Percentiles rank a stretch among this genome's conserved stretches.
These are phyloP conservation scores for Leccinum longicurvipes DNA, from an alignment of 768 basidiomycete genomes.

Conservation along the genomic window DNA sequence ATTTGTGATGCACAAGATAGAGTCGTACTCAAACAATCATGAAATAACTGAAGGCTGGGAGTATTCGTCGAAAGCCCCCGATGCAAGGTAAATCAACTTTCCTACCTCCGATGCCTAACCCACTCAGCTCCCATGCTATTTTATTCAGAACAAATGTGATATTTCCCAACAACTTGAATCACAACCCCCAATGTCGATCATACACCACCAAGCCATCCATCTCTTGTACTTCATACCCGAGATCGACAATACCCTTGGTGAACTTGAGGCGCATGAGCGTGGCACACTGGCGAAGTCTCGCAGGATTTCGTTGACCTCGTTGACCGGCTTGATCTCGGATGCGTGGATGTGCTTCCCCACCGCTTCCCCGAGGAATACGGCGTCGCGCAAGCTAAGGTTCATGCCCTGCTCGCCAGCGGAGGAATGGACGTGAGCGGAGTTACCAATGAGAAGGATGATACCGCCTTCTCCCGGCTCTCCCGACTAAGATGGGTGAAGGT, in stretches of 20 bases:
- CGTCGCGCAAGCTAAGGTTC: conserved; percentile 53
- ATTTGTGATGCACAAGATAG: too few species aligned
- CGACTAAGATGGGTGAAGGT: conserved; percentile 31
- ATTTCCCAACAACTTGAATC: conserved; percentile 12
- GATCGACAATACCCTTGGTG: conserved; percentile 30
- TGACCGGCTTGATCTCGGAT: neutral
- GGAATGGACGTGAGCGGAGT: conserved; percentile 16
- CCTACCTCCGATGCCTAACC: conserved; percentile 15
- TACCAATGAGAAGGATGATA: too few species aligned
- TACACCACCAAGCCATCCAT: conserved; percentile 17
- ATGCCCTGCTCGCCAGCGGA: conserved; percentile 54
- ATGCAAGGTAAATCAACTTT: too few species aligned
- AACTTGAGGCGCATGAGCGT: too few species aligned
- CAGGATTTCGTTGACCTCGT: conserved; percentile 30
- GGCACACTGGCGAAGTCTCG: conserved; percentile 3
- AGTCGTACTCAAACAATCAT: too few species aligned
- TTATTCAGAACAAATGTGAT: conserved; percentile 11
- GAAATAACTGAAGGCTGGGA: too few species aligned
- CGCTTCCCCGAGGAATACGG: conserved; percentile 39
- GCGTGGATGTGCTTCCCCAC: conserved; percentile 33
- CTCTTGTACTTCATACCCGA: conserved; percentile 17
- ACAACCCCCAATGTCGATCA: conserved; percentile 22
- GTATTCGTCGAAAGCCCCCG: too few species aligned
- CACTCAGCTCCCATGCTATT: conserved; percentile 19
- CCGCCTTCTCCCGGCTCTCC: too few species aligned